These are phyloP conservation scores for Exidia glandulosa DNA, from an alignment of 768 basidiomycete genomes.

Conservation along the genomic window DNA sequence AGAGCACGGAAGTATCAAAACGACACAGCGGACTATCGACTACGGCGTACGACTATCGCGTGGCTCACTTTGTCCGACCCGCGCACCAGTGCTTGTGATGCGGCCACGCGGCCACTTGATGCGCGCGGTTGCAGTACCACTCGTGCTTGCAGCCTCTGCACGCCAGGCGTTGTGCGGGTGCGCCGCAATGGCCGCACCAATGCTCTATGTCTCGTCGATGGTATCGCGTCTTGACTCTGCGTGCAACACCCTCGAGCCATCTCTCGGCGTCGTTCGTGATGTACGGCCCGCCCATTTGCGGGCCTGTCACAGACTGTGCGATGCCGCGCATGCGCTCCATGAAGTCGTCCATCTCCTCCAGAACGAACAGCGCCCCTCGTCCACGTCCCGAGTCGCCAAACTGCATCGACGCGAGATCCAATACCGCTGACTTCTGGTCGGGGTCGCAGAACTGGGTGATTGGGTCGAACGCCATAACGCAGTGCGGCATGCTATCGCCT, in stretches of 20 bases:
- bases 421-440: not conserved
- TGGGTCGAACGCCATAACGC: conserved; percentile 8
- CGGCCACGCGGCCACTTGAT: conserved; percentile 11
- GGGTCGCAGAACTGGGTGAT: not conserved
- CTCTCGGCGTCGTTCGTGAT: not conserved
- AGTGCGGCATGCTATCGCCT: conserved; percentile 7
- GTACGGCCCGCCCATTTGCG: not conserved
- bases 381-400: conserved; percentile 14
- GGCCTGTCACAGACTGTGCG: not conserved
- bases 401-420: conserved; percentile 13
- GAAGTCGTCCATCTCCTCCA: conserved; percentile 10
- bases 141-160: conserved; percentile 8
- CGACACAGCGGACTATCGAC: too few relatives aligned
- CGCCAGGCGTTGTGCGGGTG: not conserved
- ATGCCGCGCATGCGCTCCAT: not conserved
- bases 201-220: not conserved
- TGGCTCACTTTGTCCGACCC: too few relatives aligned
- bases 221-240: conserved; percentile 9
- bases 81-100: conserved; percentile 8
- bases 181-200: conserved; percentile 15
- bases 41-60: too few relatives aligned
- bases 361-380: conserved; percentile 2
- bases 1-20: too few relatives aligned
- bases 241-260: conserved; percentile 9
- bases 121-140: conserved; percentile 10